These are phyloP conservation scores for Diplotaxis tenuifolia DNA, from an alignment of 345 rosid species.

Conservation along the genomic window DNA sequence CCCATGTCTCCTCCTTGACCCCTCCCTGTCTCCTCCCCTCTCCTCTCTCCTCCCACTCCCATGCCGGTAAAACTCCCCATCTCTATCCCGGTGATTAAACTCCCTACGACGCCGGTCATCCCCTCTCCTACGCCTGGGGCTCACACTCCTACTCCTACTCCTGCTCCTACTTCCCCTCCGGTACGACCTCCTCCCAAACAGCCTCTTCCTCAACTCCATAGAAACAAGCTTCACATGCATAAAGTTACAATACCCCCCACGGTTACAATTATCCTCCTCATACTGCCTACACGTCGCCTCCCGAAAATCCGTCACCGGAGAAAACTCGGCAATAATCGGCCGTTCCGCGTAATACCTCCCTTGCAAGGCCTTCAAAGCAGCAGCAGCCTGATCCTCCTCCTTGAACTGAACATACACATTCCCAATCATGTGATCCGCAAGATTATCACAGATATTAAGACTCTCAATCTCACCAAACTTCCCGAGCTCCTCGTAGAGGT, in stretches of 20 bases:
- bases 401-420: slow-evolving; percentile 84
- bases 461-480: slow-evolving; percentile 88
- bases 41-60: slow-evolving; percentile 44
- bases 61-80: slow-evolving; percentile 38
- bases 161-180: slow-evolving; percentile 44
- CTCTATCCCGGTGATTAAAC: slow-evolving; percentile 40
- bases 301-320: slow-evolving; percentile 89
- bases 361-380: slow-evolving; percentile 65
- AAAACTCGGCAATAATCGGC: slow-evolving; percentile 86
- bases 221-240: slow-evolving; percentile 55
- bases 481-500: slow-evolving; percentile 75
- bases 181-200: slow-evolving; percentile 61
- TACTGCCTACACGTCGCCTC: slow-evolving; percentile 86
- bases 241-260: background rate
- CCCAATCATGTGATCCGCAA: slow-evolving; percentile 31
- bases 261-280: slow-evolving; percentile 72
- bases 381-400: slow-evolving; percentile 93
- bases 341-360: slow-evolving; percentile 84
- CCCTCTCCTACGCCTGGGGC: slow-evolving; percentile 52
- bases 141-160: slow-evolving; percentile 66
- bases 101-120: slow-evolving; percentile 48
- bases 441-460: slow-evolving; percentile 83
- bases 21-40: slow-evolving; percentile 39
- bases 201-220: slow-evolving; percentile 66
- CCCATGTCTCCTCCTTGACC: slow-evolving; percentile 42